Evolutionary conservation across 1,284 basidiomycete genomes (phyloP), one percentile per base, ranked within the genome.

Genomic region (Neolentinus lepideus): DNA sequence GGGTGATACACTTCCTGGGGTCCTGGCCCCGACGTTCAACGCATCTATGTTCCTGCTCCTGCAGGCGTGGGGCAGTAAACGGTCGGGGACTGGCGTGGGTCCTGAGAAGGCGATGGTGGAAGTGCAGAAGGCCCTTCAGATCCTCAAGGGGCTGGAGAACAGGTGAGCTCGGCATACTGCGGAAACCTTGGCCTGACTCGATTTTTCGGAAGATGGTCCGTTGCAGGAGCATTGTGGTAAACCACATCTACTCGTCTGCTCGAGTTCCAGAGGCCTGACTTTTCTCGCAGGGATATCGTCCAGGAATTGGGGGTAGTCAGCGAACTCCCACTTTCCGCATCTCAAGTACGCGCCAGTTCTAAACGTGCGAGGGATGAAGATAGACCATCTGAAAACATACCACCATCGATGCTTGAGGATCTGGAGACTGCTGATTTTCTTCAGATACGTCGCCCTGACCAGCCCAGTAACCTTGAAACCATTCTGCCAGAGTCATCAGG

Each of bases 1-100:
- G 27, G 19, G 38, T 4, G 8, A 43, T 6, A 43, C 3, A 16
- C 19, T n/a, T 16, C 38, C 38, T 43, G 38, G 64, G 12, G 57
- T 74, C 69, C 68, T 75, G 56, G 62, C 76, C n/a, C 38, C 38
- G 12, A 73, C 81, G 1, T 88, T 87, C 66, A 84, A 83, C 0
- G 76, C 85, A 0, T 84, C 79, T 0, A 79, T 89, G 55, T 81
- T 90, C 19, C 73, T 91, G 3, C 69, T 92, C 52, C 73, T 92
- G 59, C 86, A 83, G 60, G 83, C 90, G 19, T 92, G 89, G 80
- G 83, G 84, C 12, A 83, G 81, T 16, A 84, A 81, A 64, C 75
- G 79, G 52, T 77, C 80, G 14, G 81, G 82, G 0, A 67, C 78
- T 21, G 70, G 72, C 11, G 72, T 70, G 0, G 83, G 88, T 57